phyloP scores from a whole-genome alignment of 2,329 filamentous ascomycete species.

The Leptographium radiaticola region DNA sequence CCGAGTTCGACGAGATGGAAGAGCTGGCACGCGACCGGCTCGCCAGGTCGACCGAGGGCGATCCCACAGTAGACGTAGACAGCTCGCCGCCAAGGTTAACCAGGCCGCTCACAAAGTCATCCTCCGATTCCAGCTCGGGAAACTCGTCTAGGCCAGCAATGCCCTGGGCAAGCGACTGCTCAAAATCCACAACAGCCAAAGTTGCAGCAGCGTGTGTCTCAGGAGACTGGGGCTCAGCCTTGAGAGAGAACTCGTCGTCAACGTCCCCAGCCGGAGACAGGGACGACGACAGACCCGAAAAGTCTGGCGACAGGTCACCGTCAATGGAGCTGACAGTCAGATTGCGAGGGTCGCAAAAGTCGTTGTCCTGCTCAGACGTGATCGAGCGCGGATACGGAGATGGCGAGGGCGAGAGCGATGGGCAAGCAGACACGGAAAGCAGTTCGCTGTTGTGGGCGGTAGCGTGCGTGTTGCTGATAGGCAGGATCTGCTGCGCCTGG shows the following conservation, averaged over 20 bases:
- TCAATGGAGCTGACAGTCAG: constrained; percentile 56
- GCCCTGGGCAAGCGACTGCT: constrained; percentile 35
- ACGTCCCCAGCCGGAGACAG: constrained; percentile 52
- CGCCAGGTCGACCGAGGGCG: constrained; percentile 3
- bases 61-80: constrained; percentile 26
- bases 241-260: constrained; percentile 32
- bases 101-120: constrained; percentile 67
- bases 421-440: constrained; percentile 52
- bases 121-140: constrained; percentile 82
- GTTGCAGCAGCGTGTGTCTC: not conserved
- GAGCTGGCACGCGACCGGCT: constrained; percentile 57
- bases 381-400: constrained; percentile 62
- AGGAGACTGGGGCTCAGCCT: constrained; percentile 35
- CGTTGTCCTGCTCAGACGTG: constrained; percentile 57
- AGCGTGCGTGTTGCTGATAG: constrained; percentile 12
- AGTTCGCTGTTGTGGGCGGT: constrained; percentile 54
- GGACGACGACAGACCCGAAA: constrained; percentile 49
- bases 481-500: constrained; percentile 30
- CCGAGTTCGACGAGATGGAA: constrained; percentile 60
- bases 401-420: constrained; percentile 77
- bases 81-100: constrained; percentile 48
- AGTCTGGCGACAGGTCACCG: constrained; percentile 42
- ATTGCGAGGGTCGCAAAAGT: constrained; percentile 87
- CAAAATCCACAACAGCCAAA: constrained; percentile 38
- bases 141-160: constrained; percentile 72